A percentile compares a stretch with the other conserved stretches of the same genome.
These are phyloP conservation scores for Ballota nigra DNA, from an alignment of 257 asterid genomes.

Conservation along the genomic window DNA sequence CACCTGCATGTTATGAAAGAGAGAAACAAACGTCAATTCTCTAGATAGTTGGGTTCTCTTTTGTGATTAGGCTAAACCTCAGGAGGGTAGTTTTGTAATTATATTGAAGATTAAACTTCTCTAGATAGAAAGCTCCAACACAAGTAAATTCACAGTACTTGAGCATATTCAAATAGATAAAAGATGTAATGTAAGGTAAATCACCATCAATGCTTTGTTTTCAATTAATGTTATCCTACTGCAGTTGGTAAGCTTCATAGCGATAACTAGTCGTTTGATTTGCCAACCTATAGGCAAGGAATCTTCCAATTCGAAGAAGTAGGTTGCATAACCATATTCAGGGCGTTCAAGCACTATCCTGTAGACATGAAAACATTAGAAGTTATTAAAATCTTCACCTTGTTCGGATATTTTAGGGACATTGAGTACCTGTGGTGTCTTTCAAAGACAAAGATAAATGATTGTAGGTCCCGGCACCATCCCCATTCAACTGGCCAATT, in stretches of 20 bases:
- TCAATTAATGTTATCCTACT: constrained; percentile 69
- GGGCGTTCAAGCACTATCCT: constrained; percentile 99
- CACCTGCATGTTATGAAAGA: constrained; percentile 41
- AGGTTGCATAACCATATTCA: constrained; percentile 94
- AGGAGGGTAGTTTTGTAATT: not conserved
- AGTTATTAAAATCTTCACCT: constrained; percentile 1
- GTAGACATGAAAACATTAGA: constrained; percentile 28
- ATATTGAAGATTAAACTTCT: not conserved
- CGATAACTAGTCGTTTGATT: constrained; percentile 70
- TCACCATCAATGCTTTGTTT: constrained; percentile 75
- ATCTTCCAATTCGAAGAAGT: constrained; percentile 72
- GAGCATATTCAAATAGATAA: constrained; percentile 6
- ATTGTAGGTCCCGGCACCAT: constrained; percentile 94
- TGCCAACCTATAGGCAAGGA: constrained; percentile 74
- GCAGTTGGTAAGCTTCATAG: constrained; percentile 82
- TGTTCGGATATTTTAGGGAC: constrained; percentile 2
- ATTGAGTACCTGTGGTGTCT: constrained; percentile 74
- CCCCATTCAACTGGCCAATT: constrained; percentile 99
- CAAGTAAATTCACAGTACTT: no score
- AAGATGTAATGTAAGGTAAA: constrained; percentile 18
- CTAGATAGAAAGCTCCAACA: not conserved
- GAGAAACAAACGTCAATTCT: not conserved
- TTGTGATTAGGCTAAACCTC: not conserved
- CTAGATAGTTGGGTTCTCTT: not conserved
- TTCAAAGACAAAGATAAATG: constrained; percentile 88